phyloP scores from a whole-genome alignment of 169 alveolate species.

The Plasmodium ovale region DNA sequence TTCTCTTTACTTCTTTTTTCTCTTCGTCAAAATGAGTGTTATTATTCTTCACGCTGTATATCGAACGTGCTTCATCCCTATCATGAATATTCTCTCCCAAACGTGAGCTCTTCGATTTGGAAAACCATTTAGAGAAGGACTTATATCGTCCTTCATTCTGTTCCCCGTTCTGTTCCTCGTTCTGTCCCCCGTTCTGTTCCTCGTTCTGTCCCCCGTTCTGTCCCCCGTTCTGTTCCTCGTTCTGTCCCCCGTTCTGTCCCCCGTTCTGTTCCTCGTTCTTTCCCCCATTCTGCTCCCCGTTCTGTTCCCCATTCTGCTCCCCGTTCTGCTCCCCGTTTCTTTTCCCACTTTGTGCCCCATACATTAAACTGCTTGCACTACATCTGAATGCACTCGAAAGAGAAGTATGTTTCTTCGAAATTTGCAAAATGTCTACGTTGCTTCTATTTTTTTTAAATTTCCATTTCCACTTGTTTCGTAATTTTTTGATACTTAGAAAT shows the following conservation, averaged over 20 bases:
- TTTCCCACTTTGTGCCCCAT: too few species aligned
- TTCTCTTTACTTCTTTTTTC: background rate
- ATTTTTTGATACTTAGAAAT: conserved; percentile 39
- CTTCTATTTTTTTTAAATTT: conserved; percentile 11
- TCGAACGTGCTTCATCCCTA: background rate
- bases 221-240: too few species aligned
- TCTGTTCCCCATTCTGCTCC: too few species aligned
- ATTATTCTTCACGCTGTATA: conserved; percentile 3
- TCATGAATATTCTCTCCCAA: background rate
- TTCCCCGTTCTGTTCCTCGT: too few species aligned
- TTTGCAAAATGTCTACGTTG: background rate
- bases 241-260: too few species aligned
- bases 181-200: too few species aligned
- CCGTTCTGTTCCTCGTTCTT: too few species aligned
- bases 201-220: too few species aligned
- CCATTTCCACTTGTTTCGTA: conserved; percentile 28
- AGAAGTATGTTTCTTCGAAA: background rate
- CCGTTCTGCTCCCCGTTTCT: too few species aligned
- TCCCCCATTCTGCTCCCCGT: too few species aligned
- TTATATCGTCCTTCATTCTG: too few species aligned
- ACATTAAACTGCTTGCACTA: background rate
- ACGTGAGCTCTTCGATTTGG: background rate
- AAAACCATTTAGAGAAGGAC: conserved; percentile 11
- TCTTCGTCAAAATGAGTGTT: conserved; percentile 46
- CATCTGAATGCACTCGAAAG: background rate